Conservation (phyloP, 768 basidiomycete species). For the Coprinopsis cinerea region DNA sequence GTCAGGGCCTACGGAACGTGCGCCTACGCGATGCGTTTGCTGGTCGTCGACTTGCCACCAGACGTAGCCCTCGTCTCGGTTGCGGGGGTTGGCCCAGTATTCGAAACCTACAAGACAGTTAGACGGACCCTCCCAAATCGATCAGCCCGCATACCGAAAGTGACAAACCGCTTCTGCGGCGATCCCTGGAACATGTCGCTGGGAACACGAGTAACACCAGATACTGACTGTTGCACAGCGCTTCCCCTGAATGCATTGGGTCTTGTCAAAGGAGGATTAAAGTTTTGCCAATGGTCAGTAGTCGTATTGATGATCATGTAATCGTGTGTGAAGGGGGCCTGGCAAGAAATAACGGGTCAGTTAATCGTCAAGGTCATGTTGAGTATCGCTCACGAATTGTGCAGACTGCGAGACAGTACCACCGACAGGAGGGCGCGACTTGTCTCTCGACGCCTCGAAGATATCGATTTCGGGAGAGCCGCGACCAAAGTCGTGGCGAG, state of each 20-base stretch:
- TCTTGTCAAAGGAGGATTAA: constrained; percentile 24
- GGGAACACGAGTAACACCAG: constrained; percentile 40
- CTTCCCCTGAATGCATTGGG: constrained; percentile 44
- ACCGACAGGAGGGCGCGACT: constrained; percentile 30
- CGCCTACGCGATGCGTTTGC: constrained; percentile 45
- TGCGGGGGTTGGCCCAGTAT: constrained; percentile 58
- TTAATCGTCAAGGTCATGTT: not conserved
- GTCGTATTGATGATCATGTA: constrained; percentile 32
- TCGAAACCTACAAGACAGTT: constrained; percentile 52
- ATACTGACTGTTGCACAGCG: constrained; percentile 55
- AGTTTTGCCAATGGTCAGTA: constrained; percentile 27
- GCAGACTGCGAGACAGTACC: constrained; percentile 68
- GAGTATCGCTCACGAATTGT: constrained; percentile 61
- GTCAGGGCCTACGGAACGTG: constrained; percentile 43
- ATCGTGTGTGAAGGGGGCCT: constrained; percentile 42
- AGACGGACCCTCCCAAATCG: constrained; percentile 1
- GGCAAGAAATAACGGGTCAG: not conserved
- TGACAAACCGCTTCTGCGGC: constrained; percentile 42
- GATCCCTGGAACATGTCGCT: constrained; percentile 53
- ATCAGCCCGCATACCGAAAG: constrained; percentile 31
- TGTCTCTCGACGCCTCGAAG: constrained; percentile 70
- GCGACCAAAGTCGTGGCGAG: constrained; percentile 45
- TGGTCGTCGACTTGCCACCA: constrained; percentile 67
- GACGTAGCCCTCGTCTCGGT: constrained; percentile 54
- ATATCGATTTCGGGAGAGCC: constrained; percentile 82